These are phyloP conservation scores for Favolaschia claudopus DNA, from an alignment of 768 basidiomycete species.

Conservation along the genomic window DNA sequence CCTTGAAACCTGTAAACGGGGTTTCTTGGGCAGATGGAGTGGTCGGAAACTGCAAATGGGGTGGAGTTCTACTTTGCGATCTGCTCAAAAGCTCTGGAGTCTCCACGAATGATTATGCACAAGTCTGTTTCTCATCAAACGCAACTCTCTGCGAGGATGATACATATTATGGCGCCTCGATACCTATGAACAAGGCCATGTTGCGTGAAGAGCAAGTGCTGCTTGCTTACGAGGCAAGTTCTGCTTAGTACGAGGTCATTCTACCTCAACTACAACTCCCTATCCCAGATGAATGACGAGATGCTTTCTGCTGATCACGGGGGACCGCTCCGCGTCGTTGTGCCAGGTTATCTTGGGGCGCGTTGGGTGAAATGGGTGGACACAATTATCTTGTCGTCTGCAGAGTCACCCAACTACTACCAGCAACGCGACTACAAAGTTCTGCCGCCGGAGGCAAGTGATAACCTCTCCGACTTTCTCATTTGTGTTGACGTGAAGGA, in stretches of 20 bases:
- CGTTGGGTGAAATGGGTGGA: constrained; percentile 84
- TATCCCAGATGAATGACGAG: constrained; percentile 69
- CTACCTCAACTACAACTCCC: constrained; percentile 3
- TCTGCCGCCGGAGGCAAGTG: constrained; percentile 56
- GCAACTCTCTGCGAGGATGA: constrained; percentile 70
- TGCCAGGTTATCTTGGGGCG: constrained; percentile 72
- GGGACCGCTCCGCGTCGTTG: constrained; percentile 70
- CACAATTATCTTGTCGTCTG: constrained; percentile 57
- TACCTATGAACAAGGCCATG: constrained; percentile 60
- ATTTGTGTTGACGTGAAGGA: neutral
- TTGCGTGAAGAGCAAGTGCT: constrained; percentile 57
- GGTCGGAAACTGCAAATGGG: constrained; percentile 75
- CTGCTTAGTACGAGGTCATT: neutral
- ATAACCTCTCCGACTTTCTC: neutral
- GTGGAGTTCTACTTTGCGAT: constrained; percentile 64
- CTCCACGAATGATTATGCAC: constrained; percentile 40
- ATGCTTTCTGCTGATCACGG: constrained; percentile 67
- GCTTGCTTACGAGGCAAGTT: constrained; percentile 64
- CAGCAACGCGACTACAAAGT: constrained; percentile 78
- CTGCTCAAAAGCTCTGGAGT: constrained; percentile 58
- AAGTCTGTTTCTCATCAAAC: constrained; percentile 69
- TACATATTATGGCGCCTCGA: constrained; percentile 68
- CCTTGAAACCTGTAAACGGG: constrained; percentile 62
- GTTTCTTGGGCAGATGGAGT: constrained; percentile 73
- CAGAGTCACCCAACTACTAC: constrained; percentile 74